Conservation (phyloP, 257 asterid species). For the Rehmannia glutinosa region DNA sequence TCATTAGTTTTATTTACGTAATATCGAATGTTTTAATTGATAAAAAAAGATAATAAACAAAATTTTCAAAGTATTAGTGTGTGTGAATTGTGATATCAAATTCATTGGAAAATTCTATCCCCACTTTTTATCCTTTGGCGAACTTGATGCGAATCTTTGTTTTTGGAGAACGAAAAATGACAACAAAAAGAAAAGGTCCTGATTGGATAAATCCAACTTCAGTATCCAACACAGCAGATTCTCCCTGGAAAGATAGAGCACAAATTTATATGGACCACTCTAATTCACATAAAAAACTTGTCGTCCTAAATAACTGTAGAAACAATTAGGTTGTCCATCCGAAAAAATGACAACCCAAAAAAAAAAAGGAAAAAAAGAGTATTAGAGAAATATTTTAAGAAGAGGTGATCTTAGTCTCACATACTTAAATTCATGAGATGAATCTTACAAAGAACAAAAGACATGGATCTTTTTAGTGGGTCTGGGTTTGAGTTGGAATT, state of each 20-base stretch:
- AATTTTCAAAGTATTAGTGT: not conserved
- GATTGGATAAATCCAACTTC: slow-evolving; percentile 45
- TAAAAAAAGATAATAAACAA: too few relatives aligned
- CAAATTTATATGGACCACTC: slow-evolving; percentile 25
- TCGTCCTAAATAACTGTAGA: not conserved
- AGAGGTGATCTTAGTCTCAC: too few relatives aligned
- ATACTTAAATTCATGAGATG: too few relatives aligned
- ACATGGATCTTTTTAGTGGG: too few relatives aligned
- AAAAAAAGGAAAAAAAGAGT: too few relatives aligned
- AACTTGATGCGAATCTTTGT: slow-evolving; percentile 28
- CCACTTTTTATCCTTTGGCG: not conserved
- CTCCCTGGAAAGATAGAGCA: slow-evolving; percentile 25
- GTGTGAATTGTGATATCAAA: not conserved
- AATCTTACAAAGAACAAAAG: too few relatives aligned
- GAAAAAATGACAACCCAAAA: too few relatives aligned
- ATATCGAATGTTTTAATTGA: too few relatives aligned
- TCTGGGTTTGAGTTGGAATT: too few relatives aligned
- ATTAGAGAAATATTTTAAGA: too few relatives aligned
- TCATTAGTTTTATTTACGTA: too few relatives aligned
- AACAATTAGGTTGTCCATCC: not conserved
- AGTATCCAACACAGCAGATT: slow-evolving; percentile 44
- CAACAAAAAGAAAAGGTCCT: slow-evolving; percentile 17
- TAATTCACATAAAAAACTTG: not conserved
- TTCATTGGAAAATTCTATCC: slow-evolving; percentile 23
- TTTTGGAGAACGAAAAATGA: not conserved